phyloP scores from a whole-genome alignment of 2,329 filamentous ascomycete genomes.

The Xylariaceae sp. region DNA sequence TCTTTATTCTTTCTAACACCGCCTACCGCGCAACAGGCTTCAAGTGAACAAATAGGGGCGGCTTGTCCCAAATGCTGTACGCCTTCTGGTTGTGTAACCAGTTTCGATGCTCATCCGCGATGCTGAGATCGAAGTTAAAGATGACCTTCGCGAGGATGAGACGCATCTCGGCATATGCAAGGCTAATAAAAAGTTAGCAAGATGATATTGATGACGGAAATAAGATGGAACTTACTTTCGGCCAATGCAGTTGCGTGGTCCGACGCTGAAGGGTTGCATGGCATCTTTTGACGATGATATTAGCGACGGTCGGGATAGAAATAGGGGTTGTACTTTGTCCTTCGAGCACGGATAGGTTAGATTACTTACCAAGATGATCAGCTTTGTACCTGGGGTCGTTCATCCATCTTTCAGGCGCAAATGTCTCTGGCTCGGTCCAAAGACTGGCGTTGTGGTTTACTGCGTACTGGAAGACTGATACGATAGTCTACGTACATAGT shows the following conservation, averaged over 20 bases:
- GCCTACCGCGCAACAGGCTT: constrained; percentile 14
- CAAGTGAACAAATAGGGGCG: constrained; percentile 29
- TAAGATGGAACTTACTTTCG: constrained; percentile 31
- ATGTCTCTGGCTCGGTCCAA: constrained; percentile 36
- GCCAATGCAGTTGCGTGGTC: constrained; percentile 38
- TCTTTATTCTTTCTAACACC: background rate
- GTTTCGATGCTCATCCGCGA: constrained; percentile 26
- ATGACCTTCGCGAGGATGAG: constrained; percentile 35
- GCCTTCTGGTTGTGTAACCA: constrained; percentile 32
- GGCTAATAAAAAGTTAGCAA: constrained; percentile 21
- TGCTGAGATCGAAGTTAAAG: constrained; percentile 36
- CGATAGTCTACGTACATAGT: constrained; percentile 26
- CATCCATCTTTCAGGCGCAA: constrained; percentile 38
- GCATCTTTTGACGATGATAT: constrained; percentile 17
- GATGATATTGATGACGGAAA: background rate
- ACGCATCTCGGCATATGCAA: constrained; percentile 40
- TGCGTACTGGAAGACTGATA: constrained; percentile 35
- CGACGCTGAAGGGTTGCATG: constrained; percentile 35
- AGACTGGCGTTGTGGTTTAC: constrained; percentile 33
- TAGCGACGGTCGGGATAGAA: background rate
- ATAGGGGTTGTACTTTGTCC: too few species aligned
- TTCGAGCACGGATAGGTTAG: background rate
- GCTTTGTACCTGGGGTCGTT: constrained; percentile 25
- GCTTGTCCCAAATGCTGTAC: constrained; percentile 34
- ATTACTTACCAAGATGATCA: constrained; percentile 29